Base-by-base conservation (phyloP, 805 yeast species). In the Candida odintsovae region DNA sequence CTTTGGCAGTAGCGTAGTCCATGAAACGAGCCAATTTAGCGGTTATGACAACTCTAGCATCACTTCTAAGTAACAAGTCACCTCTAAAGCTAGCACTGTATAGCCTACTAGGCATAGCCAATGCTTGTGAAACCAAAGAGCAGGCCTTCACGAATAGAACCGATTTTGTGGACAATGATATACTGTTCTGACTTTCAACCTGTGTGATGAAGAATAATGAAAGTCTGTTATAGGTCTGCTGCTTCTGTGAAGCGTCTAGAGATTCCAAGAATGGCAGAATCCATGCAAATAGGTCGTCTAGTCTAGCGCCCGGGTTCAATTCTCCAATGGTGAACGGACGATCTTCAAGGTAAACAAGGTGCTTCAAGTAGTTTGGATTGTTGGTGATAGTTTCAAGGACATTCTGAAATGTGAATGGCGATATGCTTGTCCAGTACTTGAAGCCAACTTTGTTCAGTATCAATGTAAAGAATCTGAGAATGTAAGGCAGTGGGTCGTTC, bases 301-400 rank as follows among this genome's bases (percentile, higher is more conserved):
- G 54, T 10, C 68, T 59, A 4, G 70, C 67, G 3, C 42, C 57
- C 2, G 65, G 61, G 15, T 65, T 62, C 4, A 54, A 39, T 10
- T 63, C 69, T 29, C 63, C 62, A 12, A 59, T 50, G 2, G 66
- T 59, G 2, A 59, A 47, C 2, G 57, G 45, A 15, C 53, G 55
- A 21, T 58, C 56, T 43, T 64, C 63, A 15, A 61, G 50, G 40
- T 49, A 41, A 54, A 55, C 44, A 39, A 82, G 57, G 43, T 62
- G 66, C 16, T 63, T 64, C 1, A 67, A 56, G 53, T 71, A 80
- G 41, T 69, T 64, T 1, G 82, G 80, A 53, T 76, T 81, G 18
- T 75, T 75, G 41, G 83, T 71, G 1, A 84, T 68, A 16, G 80
- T 72, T 51, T 83, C 90, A 43, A 85, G 61, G 39, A 82, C 67